Percentiles rank a stretch among this genome's conserved stretches.
phyloP scores from a whole-genome alignment of 2,329 filamentous ascomycete genomes.

The Chrysoporthe cubensis region DNA sequence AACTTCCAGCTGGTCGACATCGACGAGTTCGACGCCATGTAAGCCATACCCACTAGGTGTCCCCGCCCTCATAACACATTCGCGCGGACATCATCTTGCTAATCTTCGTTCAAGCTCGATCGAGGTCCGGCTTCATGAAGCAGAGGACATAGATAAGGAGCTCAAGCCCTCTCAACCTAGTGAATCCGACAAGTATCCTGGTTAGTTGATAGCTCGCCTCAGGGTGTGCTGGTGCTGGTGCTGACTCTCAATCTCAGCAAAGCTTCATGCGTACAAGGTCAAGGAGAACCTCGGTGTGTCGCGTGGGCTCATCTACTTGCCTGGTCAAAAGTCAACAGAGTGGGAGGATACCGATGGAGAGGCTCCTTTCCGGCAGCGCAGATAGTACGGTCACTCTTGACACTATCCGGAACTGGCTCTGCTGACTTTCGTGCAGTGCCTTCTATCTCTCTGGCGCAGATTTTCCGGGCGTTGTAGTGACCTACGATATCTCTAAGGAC shows the following conservation, averaged over 20 bases:
- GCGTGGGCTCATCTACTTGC: slow-evolving; percentile 59
- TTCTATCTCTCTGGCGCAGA: slow-evolving; percentile 61
- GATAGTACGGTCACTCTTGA: slow-evolving; percentile 52
- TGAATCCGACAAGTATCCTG: slow-evolving; percentile 39
- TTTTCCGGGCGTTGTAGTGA: slow-evolving; percentile 58
- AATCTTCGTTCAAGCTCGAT: slow-evolving; percentile 39
- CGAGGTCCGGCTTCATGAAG: slow-evolving; percentile 40
- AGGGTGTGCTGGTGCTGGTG: not conserved
- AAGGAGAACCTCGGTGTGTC: slow-evolving; percentile 52
- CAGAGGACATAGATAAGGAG: slow-evolving; percentile 8
- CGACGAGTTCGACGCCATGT: slow-evolving; percentile 62
- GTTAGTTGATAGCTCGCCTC: slow-evolving; percentile 32
- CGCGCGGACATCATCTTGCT: not conserved
- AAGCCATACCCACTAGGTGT: slow-evolving; percentile 35
- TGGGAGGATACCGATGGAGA: slow-evolving; percentile 64
- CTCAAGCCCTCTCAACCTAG: not conserved
- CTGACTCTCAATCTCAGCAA: slow-evolving; percentile 45
- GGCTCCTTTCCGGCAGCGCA: slow-evolving; percentile 58
- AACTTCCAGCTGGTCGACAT: slow-evolving; percentile 50
- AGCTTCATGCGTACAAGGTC: slow-evolving; percentile 61
- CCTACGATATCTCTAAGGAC: slow-evolving; percentile 63
- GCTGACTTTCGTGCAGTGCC: slow-evolving; percentile 48
- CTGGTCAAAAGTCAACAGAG: slow-evolving; percentile 53
- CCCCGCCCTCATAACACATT: too few relatives aligned
- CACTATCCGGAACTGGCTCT: not conserved